Evolutionary conservation across 208 protist genomes (phyloP), one percentile per base, ranked within the genome.

Genomic region (Tritrichomonas musculus): DNA sequence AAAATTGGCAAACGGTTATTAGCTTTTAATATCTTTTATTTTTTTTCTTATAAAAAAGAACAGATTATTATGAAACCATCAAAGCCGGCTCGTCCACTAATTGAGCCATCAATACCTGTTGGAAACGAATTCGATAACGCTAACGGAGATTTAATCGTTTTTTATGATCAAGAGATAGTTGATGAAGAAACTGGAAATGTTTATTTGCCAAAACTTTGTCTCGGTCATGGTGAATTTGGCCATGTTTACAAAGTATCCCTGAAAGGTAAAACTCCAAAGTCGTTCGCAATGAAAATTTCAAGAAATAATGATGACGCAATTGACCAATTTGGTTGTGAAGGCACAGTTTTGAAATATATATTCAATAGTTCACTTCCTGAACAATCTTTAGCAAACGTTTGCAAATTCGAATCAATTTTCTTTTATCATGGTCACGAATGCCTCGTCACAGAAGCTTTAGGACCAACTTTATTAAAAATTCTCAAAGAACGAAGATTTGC

Each of bases 201-300:
- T 60, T 60, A 22, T 60, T 17, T 60, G 11, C 11, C 53, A 22
- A 60, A 60, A 17, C 5, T 60, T 60, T 17, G 17, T 17, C 53
- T 60, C 53, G 53, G 53, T 60, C 53, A 60, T 60, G 53, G 53
- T 22, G 53, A 60, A 60, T 60, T 60, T 60, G 53, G 53, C 17
- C 53, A 60, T 60, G 53, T 60, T 60, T 60, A 60, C 17, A 60
- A 60, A 60, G 53, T 60, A 22, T 60, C 53, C 17, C 53, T 60
- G 5, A 60, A 60, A 60, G 53, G 53, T 60, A 5, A 60, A 17
- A 5, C 53, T 60, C 17, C 17, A 60, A 60, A 5, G 11, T 50
- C 41, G 8, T 82, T 82, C 41, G 73, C 73, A 44, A 82, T 82
- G 73, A 82, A 82, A 82, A 82, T 82, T 50, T 82, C 73, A 50